Evolutionary conservation across 2,329 filamentous ascomycete species (phyloP), one percentile per base, ranked within the genome.

Genomic region (Phaeosphaeria sp.): DNA sequence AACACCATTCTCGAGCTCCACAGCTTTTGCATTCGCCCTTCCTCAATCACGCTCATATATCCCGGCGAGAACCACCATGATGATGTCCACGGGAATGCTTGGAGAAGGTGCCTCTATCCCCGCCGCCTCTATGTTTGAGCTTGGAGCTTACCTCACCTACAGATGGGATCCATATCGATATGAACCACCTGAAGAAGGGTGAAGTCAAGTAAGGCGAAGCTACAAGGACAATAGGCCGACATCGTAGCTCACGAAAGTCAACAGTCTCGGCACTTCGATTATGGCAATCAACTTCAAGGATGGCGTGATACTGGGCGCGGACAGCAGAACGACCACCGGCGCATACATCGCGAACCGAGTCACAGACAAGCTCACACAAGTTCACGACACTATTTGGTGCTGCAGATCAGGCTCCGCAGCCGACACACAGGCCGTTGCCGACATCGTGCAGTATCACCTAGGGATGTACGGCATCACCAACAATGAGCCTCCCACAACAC

Each of bases 221-320:
- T 6, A 3, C 22, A 47, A 18, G 2, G 21, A 25, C 18, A 21
- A 21, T 8, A 11, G 8, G 6, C 17, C 15, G n/a, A 15, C n/a
- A 4, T 6, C 22, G 15, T 8, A n/a, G 47, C 56, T 65, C 24
- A 53, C 53, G 22, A 13, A 36, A 36, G 3, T 36, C 20, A 22
- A 8, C 71, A 97, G 93, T 82, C 85, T 99, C 72, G 95, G 95
- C 83, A 99, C 95, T 63, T 98, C 95, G 55, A 98, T 99, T 78
- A 99, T 99, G 95, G 95, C 95, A 61, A 93, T 98, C 79, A 98
- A 96, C 74, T 99, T 99, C 87, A 95, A 95, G 78, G 93, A 97
- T 74, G 95, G 95, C 62, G 95, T 99, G 58, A 98, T 99, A 81
- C 86, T 99, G 88, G 91, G 95, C 66, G 95, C 95, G 72, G 95